Evolutionary conservation across 2,329 filamentous ascomycete species (phyloP), one percentile per base, ranked within the genome.

Genomic region (Aspergillus unguis): DNA sequence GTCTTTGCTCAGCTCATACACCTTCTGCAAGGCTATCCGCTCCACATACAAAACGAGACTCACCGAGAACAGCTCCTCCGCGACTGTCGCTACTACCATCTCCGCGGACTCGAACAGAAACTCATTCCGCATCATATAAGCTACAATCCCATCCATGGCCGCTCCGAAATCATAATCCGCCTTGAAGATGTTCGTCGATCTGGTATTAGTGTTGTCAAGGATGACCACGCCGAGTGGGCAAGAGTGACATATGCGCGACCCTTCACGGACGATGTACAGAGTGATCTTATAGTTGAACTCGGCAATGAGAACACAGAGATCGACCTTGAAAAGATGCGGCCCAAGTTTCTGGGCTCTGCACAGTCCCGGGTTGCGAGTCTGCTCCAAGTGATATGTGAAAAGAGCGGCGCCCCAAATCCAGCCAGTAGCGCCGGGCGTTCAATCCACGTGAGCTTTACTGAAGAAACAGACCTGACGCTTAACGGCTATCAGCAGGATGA

Each of bases 71-170:
- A 88, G 53, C 79, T 97, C 3, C 76, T 97, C 1, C 81, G 88
- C 37, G 92, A 97, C 70, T 94, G 90, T 57, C 85, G 89, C 48
- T 97, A 96, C 70, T 96, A 92, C 70, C 90, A 96, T 68, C 85
- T 97, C 62, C 92, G 92, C 66, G 91, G 90, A 0, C 75, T 96
- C 0, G 92, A 97, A 73, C 92, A 97, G 71, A 85, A 84, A 58
- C 77, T 97, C 8, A 87, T 96, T 40, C 84, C 88, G 0, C 88
- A 92, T 69, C 71, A 83, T 28, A 87, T 92, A 55, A 83, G 80
- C 47, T 91, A 84, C 71, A 96, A 96, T 64, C 80, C 88, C 33
- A 74, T 80, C 11, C 80, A 87, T 2, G 76, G 80, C 11, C 81
- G 81, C 44, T 78, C 83, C 3, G 92, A 97, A 72, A 95, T 97